Evolutionary conservation across 73 alveolate species (phyloP).

Genomic region (Blepharisma japonicum): DNA sequence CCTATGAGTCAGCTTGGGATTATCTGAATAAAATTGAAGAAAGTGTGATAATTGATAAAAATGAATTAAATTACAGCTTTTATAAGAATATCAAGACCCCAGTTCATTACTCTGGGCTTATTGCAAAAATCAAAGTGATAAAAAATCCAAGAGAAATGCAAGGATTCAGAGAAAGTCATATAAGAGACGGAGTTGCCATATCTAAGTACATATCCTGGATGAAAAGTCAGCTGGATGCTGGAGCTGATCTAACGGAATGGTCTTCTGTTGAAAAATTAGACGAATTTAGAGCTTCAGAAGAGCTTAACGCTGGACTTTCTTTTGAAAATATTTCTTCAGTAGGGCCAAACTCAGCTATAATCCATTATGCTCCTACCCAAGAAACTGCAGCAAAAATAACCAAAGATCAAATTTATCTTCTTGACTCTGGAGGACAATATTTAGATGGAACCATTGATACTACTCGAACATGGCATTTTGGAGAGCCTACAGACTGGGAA

Average conservation of each 20-base stretch:
- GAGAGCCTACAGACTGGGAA: slow-evolving; percentile 75
- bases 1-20: slow-evolving; percentile 51
- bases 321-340: slow-evolving; percentile 91
- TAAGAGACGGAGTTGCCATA: slow-evolving; percentile 91
- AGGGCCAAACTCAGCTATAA: slow-evolving; percentile 98
- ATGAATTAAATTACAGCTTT: slow-evolving; percentile 1
- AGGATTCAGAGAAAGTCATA: slow-evolving; percentile 84
- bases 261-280: slow-evolving; percentile 45
- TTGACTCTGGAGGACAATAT: slow-evolving; percentile 98
- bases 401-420: slow-evolving; percentile 70
- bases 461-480: slow-evolving; percentile 96
- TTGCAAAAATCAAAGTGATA: slow-evolving; percentile 69
- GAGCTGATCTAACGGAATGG: slow-evolving; percentile 37
- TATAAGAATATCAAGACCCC: slow-evolving; percentile 4
- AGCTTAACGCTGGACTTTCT: slow-evolving; percentile 70
- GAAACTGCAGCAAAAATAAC: slow-evolving; percentile 52
- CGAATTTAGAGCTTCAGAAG: not conserved
- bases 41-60: not conserved
- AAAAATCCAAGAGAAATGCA: slow-evolving; percentile 81
- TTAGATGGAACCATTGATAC: slow-evolving; percentile 98
- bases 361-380: slow-evolving; percentile 94
- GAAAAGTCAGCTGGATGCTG: slow-evolving; percentile 65
- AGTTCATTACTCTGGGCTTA: slow-evolving; percentile 25
- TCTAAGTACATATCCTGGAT: slow-evolving; percentile 87
- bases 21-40: slow-evolving; percentile 32